These are phyloP conservation scores for Penicillium canescens DNA, from an alignment of 495 filamentous ascomycete genomes.

Conservation along the genomic window DNA sequence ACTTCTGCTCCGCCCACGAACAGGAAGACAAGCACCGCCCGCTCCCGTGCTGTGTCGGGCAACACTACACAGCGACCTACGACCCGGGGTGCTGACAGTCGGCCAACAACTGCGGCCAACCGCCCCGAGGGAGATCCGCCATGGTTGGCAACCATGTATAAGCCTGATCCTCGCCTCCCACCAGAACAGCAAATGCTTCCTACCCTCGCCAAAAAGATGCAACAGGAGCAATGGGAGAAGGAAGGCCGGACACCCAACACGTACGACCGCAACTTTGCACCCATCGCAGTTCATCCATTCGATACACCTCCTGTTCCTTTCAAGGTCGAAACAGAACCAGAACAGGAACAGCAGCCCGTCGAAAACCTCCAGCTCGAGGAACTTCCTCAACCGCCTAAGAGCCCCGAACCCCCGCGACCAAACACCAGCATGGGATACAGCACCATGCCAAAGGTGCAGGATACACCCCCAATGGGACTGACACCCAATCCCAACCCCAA, in stretches of 20 bases:
- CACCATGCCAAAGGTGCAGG: conserved; percentile 54
- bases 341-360: conserved; percentile 18
- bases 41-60: conserved; percentile 38
- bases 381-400: conserved; percentile 32
- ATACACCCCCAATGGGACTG: conserved; percentile 37
- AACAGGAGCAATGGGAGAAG: conserved; percentile 93
- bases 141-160: conserved; percentile 93
- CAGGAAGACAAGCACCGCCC: conserved; percentile 34
- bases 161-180: conserved; percentile 90
- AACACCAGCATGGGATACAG: conserved; percentile 48
- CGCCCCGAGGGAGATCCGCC: conserved; percentile 93
- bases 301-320: conserved; percentile 24
- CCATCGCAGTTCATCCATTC: conserved; percentile 63
- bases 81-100: conserved; percentile 60
- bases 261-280: conserved; percentile 81
- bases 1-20: conserved; percentile 40
- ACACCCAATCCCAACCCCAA: conserved; percentile 34
- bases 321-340: conserved; percentile 8
- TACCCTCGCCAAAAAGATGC: conserved; percentile 85
- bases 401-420: conserved; percentile 37
- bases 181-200: conserved; percentile 95
- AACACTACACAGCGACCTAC: conserved; percentile 56
- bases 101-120: conserved; percentile 61
- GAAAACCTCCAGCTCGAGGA: conserved; percentile 20
- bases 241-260: conserved; percentile 79